Conservation (phyloP, 768 basidiomycete species). For the Phanerodontia chrysosporium region DNA sequence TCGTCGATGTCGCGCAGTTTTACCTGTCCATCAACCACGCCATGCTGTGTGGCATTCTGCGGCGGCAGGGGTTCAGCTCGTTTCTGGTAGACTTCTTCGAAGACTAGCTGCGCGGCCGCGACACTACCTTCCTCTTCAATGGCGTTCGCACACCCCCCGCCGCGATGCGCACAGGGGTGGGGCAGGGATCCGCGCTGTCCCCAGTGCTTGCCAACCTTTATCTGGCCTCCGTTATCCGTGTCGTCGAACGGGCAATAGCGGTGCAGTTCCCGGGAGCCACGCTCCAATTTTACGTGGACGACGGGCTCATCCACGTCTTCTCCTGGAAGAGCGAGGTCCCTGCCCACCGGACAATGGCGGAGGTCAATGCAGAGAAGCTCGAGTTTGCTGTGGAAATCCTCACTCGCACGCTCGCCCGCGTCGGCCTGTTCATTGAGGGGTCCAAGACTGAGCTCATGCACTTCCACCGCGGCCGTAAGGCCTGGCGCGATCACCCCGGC, state of each 20-base stretch:
- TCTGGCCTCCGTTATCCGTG: constrained; percentile 4
- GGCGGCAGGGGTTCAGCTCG: constrained; percentile 9
- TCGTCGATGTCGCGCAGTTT: constrained; percentile 18
- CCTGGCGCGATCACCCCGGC: neutral
- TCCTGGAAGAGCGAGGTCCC: neutral
- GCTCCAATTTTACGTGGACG: constrained; percentile 15
- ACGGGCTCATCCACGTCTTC: constrained; percentile 6
- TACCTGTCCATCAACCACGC: constrained; percentile 14
- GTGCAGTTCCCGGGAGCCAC: neutral
- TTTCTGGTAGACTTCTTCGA: constrained; percentile 9
- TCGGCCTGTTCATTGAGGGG: constrained; percentile 9
- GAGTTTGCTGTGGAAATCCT: neutral
- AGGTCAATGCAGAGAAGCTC: too few species aligned
- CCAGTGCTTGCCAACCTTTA: constrained; percentile 12
- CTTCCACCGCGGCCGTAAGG: constrained; percentile 1
- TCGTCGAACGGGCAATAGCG: neutral
- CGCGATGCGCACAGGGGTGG: neutral
- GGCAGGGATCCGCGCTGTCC: constrained; percentile 16
- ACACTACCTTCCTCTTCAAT: constrained; percentile 8
- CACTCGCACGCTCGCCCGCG: neutral
- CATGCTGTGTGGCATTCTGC: neutral
- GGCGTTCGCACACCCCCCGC: neutral
- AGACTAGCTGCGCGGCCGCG: constrained; percentile 4
- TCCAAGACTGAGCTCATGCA: constrained; percentile 15
- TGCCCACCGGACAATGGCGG: neutral